phyloP scores from a whole-genome alignment of 140 eudicot genomes.

The Bidens hawaiensis region DNA sequence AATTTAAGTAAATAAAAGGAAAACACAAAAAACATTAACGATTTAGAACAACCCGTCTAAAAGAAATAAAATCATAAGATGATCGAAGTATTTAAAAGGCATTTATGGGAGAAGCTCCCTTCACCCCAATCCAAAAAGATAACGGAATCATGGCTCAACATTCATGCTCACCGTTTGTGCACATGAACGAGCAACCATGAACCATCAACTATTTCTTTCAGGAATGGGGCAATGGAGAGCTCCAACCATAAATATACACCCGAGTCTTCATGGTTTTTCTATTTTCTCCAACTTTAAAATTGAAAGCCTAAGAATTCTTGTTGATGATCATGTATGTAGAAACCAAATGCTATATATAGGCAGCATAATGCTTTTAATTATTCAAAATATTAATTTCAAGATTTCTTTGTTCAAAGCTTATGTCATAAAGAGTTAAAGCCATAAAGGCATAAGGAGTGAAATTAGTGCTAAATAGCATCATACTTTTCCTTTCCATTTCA shows the following conservation, averaged over 20 bases:
- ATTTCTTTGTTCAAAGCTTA: constrained; percentile 25
- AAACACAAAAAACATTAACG: background rate
- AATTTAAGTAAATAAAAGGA: background rate
- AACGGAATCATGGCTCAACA: constrained; percentile 7
- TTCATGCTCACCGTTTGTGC: constrained; percentile 26
- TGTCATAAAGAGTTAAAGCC: constrained; percentile 25
- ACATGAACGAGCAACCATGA: constrained; percentile 33
- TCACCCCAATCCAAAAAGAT: constrained; percentile 50
- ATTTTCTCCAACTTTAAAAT: background rate
- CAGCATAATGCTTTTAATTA: constrained; percentile 7
- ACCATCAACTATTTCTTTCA: constrained; percentile 19
- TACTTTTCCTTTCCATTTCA: constrained; percentile 18
- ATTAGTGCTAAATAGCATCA: constrained; percentile 35
- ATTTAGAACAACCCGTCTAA: background rate
- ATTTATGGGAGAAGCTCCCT: constrained; percentile 42
- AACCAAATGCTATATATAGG: constrained; percentile 33
- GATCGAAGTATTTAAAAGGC: background rate
- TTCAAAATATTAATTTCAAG: constrained; percentile 14
- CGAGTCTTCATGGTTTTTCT: background rate
- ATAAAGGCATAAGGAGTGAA: constrained; percentile 18
- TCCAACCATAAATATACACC: constrained; percentile 27
- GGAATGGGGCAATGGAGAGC: constrained; percentile 32
- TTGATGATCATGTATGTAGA: constrained; percentile 15
- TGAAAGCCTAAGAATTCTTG: background rate
- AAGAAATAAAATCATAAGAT: background rate